Percentiles rank a stretch among this genome's conserved stretches.
These are phyloP conservation scores for Lepiota brunneoincarnata DNA, from an alignment of 768 basidiomycete species.

Conservation along the genomic window DNA sequence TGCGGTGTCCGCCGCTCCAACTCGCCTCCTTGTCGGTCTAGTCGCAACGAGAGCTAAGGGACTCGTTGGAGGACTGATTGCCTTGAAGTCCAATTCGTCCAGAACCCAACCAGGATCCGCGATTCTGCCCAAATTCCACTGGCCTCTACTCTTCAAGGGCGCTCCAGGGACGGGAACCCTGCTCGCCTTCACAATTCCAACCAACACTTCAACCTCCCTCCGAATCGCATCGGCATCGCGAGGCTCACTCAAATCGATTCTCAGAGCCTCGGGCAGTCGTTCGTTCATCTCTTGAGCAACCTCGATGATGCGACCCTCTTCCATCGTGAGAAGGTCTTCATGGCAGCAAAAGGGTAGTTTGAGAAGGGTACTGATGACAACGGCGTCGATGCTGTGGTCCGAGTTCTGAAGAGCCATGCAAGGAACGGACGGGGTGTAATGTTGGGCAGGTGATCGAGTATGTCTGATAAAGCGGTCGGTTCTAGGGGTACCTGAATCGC, in stretches of 20 bases:
- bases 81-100: conserved; percentile 12
- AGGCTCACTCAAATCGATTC: conserved; percentile 37
- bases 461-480: neutral
- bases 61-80: conserved; percentile 32
- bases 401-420: conserved; percentile 62
- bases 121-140: conserved; percentile 5
- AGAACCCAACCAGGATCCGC: conserved; percentile 1
- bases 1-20: conserved; percentile 12
- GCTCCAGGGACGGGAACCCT: conserved; percentile 30
- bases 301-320: conserved; percentile 45
- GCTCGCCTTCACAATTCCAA: conserved; percentile 42
- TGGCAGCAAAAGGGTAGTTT: conserved; percentile 70
- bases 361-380: conserved; percentile 62
- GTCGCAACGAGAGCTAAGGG: conserved; percentile 28
- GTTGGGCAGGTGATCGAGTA: neutral
- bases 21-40: conserved; percentile 18
- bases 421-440: neutral
- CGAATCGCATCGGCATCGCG: conserved; percentile 43
- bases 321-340: conserved; percentile 68
- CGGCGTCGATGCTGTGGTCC: conserved; percentile 47
- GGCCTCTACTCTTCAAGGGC: conserved; percentile 27
- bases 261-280: conserved; percentile 49
- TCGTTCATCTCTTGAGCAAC: conserved; percentile 57
- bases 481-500: neutral
- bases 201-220: conserved; percentile 54